Evolutionary conservation across 2,329 filamentous ascomycete species (phyloP), one percentile per base, ranked within the genome.

Genomic region (Apiospora hydei): DNA sequence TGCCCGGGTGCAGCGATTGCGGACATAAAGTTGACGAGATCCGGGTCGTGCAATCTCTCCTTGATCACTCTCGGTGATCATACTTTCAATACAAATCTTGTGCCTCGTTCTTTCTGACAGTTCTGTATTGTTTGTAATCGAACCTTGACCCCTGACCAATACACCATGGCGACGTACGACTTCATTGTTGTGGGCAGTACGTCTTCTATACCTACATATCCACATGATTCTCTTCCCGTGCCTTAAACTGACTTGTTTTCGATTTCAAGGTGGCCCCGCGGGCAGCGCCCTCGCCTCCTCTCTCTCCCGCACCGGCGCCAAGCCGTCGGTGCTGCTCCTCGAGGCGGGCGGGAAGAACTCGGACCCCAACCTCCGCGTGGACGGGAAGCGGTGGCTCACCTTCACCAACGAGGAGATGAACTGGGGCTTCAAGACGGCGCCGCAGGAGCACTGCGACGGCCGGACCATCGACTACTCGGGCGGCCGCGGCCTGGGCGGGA

Each of bases 321-420:
- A 80, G 11, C 90, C 90, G 0, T 83, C 78, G 0, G 85, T 92
- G 1, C 84, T 92, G 1, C 83, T 93, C 0, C 80, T 92, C 2
- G 90, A 92, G 79, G 90, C 90, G 1, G 91, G 91, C 14, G 81
- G 83, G 1, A 68, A 75, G 10, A 88, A 90, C 67, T 83, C 85
- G 1, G 84, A 87, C 72, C 81, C 78, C 6, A 78, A 82, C 11
- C 81, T 87, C 11, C 85, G 86, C 2, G 83, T 88, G 16, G 84
- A 86, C 67, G 88, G 84, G n/a, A 84, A 91, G 75, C 85, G 90
- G 67, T 92, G 86, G 79, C 76, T 83, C 1, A 88, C 87, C 0
- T 86, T 87, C 53, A 80, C 82, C 73, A 85, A 87, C 49, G 70
- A 80, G 7, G 82, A 84, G 11, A 80, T 90, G 73, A 89, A 88